These are phyloP conservation scores for Elongisporangium undulatum DNA, from an alignment of 352 stramenopile genomes.

Conservation along the genomic window DNA sequence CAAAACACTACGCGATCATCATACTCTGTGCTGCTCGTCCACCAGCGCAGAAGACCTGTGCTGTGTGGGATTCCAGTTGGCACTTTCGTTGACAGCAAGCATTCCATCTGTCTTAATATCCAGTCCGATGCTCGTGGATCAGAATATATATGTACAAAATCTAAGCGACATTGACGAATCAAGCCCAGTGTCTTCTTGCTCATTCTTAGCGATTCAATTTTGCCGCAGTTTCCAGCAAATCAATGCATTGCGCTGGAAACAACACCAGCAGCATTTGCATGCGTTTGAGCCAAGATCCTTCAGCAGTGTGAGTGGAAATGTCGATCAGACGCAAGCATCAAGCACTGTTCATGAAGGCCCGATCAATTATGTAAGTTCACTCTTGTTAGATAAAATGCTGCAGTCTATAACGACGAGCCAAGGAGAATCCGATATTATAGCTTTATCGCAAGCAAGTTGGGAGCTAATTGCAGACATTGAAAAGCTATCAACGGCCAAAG, in stretches of 20 bases:
- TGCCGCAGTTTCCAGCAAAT: slow-evolving; percentile 1
- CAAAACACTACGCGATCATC: slow-evolving; percentile 18
- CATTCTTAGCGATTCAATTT: neutral
- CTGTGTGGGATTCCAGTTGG: slow-evolving; percentile 28
- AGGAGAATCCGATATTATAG: slow-evolving; percentile 24
- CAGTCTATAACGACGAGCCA: slow-evolving; percentile 24
- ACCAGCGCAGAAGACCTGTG: slow-evolving; percentile 36
- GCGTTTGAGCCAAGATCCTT: neutral
- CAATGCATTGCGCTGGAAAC: neutral
- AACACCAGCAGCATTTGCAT: slow-evolving; percentile 1
- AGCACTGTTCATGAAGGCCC: neutral
- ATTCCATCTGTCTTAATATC: slow-evolving; percentile 30
- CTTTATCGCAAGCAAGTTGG: slow-evolving; percentile 55
- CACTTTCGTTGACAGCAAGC: slow-evolving; percentile 24
- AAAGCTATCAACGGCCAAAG: neutral
- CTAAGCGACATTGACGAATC: neutral
- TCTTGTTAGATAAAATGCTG: slow-evolving; percentile 33
- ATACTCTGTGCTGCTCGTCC: slow-evolving; percentile 12
- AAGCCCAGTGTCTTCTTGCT: neutral
- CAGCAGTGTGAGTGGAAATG: neutral
- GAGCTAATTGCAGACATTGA: slow-evolving; percentile 50
- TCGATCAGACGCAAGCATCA: neutral
- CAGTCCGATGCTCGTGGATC: slow-evolving; percentile 8
- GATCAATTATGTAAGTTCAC: neutral
- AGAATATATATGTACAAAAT: neutral